Evolutionary conservation across 768 basidiomycete genomes (phyloP), one percentile per base, ranked within the genome.

Genomic region (Serendipita sp.): DNA sequence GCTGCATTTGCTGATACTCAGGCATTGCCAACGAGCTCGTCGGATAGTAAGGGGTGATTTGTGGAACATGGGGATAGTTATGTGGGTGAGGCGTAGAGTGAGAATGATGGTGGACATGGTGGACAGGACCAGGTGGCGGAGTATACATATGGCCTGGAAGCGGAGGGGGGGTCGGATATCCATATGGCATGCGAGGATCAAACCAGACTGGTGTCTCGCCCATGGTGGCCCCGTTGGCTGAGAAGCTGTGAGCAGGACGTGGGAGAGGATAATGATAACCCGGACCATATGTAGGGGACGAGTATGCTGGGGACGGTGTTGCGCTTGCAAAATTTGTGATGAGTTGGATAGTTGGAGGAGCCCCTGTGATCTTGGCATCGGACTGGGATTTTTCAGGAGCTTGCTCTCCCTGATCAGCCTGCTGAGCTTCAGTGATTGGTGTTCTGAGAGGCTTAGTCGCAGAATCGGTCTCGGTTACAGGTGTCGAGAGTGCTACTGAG

Each of bases 181-280:
- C 53, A 20, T 58, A 58, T n/a, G 53, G 53, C 53, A 58, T 58
- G 33, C 53, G 53, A 58, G 53, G 53, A 33, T 58, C 53, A 31
- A 30, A 58, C 53, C 53, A 58, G 9, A 58, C 30, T 30, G 53
- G 30, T 58, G 24, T 11, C 17, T 58, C 53, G 24, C 24, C 20
- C 24, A 11, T n/a, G 9, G 17, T 11, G 24, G 31, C 31, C 9
- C 53, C 53, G 9, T 22, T 22, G 45, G 45, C 20, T 9, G 45
- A 30, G n/a, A 22, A 50, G 20, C 20, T 20, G 30, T 4, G n/a
- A 31, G 53, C 24, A 11, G 53, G 53, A 30, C 33, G 53, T 13
- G 53, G 53, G 9, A 58, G 17, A 24, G 53, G 53, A 58, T 58
- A 58, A 5, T 58, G 53, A 26, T 58, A 58, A 4, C 53, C 53